A percentile compares a stretch with the other conserved stretches of the same genome.
These are phyloP conservation scores for Heracleum sosnowskyi DNA, from an alignment of 129 eudicot genomes.

Conservation along the genomic window DNA sequence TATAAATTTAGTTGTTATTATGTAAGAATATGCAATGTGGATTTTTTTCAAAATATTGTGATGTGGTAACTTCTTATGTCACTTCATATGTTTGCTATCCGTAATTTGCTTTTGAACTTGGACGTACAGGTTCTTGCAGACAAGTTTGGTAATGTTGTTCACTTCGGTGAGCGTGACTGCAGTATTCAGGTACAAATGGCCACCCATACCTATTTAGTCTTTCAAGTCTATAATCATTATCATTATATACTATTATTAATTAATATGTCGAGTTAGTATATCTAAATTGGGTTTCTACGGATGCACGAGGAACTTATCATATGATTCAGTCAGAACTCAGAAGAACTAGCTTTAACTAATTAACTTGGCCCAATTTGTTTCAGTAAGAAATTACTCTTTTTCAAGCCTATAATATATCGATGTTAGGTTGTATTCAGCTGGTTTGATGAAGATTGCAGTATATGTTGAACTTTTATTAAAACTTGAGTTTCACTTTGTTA, in stretches of 20 bases:
- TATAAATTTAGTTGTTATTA: neutral
- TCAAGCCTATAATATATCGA: neutral
- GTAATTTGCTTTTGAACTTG: slow-evolving; percentile 1
- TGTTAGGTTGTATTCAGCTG: neutral
- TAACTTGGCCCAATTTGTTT: neutral
- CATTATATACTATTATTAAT: neutral
- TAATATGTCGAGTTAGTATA: neutral
- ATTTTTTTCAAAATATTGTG: neutral
- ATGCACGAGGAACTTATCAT: neutral
- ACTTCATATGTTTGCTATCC: neutral
- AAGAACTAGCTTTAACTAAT: slow-evolving; percentile 1
- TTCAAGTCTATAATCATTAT: neutral
- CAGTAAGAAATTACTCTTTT: neutral
- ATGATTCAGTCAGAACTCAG: neutral
- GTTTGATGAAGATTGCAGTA: neutral
- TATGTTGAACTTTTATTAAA: neutral
- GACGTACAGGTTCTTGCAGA: slow-evolving; percentile 84
- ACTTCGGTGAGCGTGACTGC: slow-evolving; percentile 99
- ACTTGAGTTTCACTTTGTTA: neutral
- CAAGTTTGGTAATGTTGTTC: slow-evolving; percentile 92
- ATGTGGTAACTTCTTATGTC: neutral
- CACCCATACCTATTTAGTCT: slow-evolving; percentile 6
- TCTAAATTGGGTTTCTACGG: neutral
- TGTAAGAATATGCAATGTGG: neutral
- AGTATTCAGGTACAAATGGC: slow-evolving; percentile 79